Evolutionary conservation across 1,284 basidiomycete species (phyloP), one percentile per base, ranked within the genome.

Genomic region (Meira miltonrushii): DNA sequence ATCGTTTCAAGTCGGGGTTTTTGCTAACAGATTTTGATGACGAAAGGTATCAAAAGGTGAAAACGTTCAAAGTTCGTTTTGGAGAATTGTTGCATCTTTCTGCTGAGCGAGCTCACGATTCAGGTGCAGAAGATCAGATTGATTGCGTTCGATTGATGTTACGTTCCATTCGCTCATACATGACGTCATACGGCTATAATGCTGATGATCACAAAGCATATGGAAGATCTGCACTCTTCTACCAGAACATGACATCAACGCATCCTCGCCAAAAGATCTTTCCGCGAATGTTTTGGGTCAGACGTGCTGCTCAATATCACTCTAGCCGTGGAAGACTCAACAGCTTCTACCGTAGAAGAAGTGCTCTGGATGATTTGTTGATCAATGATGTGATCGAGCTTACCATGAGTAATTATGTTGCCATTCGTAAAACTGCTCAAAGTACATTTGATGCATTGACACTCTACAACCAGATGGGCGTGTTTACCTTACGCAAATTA

Each of bases 61-160:
- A 82, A 10, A 74, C 81, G 0, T 84, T 88, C 72, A 86, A 88
- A 41, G 74, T 79, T 21, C 84, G 86, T 13, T 88, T 88, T 62
- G 92, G 90, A 2, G 79, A 85, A 44, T 80, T 90, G 15, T 79
- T 91, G 37, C 84, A 88, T 64, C 81, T 81, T 15, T 91, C 92
- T 1, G 86, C 90, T 0, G 64, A 68, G 86, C 61, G 60, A 60
- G 59, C 67, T 60, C 65, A 72, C 83, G 78, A 83, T 65, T 64
- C 82, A 67, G 79, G 82, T 57, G 85, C 84, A 37, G 92, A 95
- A 79, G 92, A 93, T 77, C 92, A 94, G 67, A 92, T 93, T 58
- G 95, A 98, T 77, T 87, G 90, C 10, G 86, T 95, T 62, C 81
- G 81, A 67, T 77, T 81, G 57, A 76, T 83, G 9, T 79, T 84